Evolutionary conservation across 2,329 filamentous ascomycete species (phyloP).

Genomic region (Fonsecaea monophora): DNA sequence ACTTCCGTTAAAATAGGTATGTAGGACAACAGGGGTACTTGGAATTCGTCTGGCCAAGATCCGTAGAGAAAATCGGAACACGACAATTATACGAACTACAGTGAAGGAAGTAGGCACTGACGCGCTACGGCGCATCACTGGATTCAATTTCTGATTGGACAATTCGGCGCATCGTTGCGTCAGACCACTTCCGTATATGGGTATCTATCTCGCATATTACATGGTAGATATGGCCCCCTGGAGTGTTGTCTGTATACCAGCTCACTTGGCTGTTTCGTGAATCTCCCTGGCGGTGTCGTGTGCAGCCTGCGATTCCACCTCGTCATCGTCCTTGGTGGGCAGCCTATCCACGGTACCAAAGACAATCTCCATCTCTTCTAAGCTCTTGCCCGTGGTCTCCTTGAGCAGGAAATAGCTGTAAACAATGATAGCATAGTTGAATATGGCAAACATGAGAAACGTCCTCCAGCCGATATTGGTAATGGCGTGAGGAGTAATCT

Average conservation of each 20-base stretch:
- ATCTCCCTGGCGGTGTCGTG: conserved; percentile 19
- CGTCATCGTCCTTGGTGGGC: conserved; percentile 32
- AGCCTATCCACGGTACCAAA: conserved; percentile 41
- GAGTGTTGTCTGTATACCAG: not conserved
- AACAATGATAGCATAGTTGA: conserved; percentile 55
- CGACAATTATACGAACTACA: not conserved
- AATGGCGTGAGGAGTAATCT: conserved; percentile 53
- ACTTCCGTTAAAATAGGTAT: not conserved
- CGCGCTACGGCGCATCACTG: not conserved
- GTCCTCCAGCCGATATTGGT: conserved; percentile 56
- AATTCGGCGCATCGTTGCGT: not conserved
- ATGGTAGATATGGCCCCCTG: not conserved
- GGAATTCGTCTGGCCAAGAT: not conserved
- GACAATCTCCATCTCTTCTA: conserved; percentile 55
- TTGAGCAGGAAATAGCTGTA: conserved; percentile 54
- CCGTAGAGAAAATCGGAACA: not conserved
- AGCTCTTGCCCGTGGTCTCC: conserved; percentile 52
- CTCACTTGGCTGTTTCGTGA: conserved; percentile 26
- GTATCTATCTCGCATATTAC: not conserved
- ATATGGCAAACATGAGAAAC: conserved; percentile 59
- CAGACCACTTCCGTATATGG: not conserved
- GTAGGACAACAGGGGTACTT: not conserved
- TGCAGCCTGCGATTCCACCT: conserved; percentile 28
- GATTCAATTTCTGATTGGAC: not conserved
- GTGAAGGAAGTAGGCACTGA: conserved; percentile 1